These are phyloP conservation scores for Chlorella sorokiniana DNA, from an alignment of 139 green algal genomes.

Conservation along the genomic window DNA sequence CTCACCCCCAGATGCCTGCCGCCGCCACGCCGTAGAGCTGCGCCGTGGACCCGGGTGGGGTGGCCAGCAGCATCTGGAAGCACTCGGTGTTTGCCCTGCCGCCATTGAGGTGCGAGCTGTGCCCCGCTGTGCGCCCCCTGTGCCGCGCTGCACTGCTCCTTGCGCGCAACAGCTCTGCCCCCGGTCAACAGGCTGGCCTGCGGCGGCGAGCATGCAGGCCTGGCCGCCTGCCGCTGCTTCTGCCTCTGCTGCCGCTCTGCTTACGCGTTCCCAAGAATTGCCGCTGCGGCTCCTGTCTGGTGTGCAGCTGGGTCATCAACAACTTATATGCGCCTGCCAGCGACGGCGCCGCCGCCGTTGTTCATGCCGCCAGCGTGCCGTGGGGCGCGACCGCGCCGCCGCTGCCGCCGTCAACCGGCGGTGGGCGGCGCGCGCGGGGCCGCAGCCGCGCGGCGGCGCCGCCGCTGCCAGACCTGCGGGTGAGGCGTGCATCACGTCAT, in stretches of 20 bases:
- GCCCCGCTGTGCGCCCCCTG: not conserved
- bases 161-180: not conserved
- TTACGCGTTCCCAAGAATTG: not conserved
- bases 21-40: not conserved
- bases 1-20: not conserved
- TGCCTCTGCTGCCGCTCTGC: not conserved
- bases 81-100: slow-evolving; percentile 50
- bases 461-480: slow-evolving; percentile 1
- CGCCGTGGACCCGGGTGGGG: slow-evolving; percentile 67
- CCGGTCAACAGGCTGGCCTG: not conserved
- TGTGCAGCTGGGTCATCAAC: slow-evolving; percentile 58
- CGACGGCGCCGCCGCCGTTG: slow-evolving; percentile 64
- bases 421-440: not conserved
- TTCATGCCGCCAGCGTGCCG: slow-evolving; percentile 66
- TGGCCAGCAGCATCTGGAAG: slow-evolving; percentile 73
- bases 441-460: not conserved
- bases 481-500: not conserved
- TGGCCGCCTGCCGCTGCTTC: not conserved
- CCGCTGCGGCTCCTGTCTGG: not conserved
- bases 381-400: slow-evolving; percentile 28
- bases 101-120: slow-evolving; percentile 35
- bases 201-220: no score
- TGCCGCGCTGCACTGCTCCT: not conserved
- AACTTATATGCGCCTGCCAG: slow-evolving; percentile 65
- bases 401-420: slow-evolving; percentile 16